Conservation (phyloP, 495 filamentous ascomycete species). For the Talaromyces liani region DNA sequence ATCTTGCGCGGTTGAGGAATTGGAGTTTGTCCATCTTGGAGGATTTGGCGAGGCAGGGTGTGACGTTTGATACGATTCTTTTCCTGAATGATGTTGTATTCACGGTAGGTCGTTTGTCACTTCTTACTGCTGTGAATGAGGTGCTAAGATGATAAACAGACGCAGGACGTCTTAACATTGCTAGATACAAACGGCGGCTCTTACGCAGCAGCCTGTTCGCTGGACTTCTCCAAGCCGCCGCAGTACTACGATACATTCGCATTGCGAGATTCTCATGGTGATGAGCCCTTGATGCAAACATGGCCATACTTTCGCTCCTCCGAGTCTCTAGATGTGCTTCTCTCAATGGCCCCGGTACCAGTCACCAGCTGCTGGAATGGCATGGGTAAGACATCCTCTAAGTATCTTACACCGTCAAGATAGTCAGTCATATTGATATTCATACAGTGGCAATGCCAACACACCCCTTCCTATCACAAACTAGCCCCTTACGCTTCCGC, state of each 20-base stretch:
- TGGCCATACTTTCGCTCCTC: conserved; percentile 73
- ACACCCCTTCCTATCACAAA: conserved; percentile 6
- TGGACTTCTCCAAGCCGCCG: conserved; percentile 67
- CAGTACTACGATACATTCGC: conserved; percentile 81
- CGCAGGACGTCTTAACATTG: conserved; percentile 57
- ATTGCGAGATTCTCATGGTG: conserved; percentile 60
- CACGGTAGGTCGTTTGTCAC: too few relatives aligned
- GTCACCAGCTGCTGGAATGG: conserved; percentile 84
- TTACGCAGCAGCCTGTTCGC: conserved; percentile 74
- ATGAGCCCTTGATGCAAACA: conserved; percentile 52
- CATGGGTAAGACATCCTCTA: conserved; percentile 37
- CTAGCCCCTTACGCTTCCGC: conserved; percentile 53
- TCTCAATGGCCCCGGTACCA: conserved; percentile 48
- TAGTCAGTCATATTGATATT: background rate
- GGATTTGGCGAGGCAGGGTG: conserved; percentile 36
- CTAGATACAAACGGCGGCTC: conserved; percentile 62
- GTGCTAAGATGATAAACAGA: too few relatives aligned
- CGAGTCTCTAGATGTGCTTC: conserved; percentile 51
- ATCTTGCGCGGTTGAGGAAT: conserved; percentile 59
- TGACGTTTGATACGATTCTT: conserved; percentile 58
- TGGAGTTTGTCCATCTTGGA: conserved; percentile 38
- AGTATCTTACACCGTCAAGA: background rate
- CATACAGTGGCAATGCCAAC: conserved; percentile 1
- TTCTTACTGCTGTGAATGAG: too few relatives aligned
- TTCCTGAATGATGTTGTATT: conserved; percentile 76